Conservation (phyloP, 257 asterid species). For the Ophiorrhiza pumila region DNA sequence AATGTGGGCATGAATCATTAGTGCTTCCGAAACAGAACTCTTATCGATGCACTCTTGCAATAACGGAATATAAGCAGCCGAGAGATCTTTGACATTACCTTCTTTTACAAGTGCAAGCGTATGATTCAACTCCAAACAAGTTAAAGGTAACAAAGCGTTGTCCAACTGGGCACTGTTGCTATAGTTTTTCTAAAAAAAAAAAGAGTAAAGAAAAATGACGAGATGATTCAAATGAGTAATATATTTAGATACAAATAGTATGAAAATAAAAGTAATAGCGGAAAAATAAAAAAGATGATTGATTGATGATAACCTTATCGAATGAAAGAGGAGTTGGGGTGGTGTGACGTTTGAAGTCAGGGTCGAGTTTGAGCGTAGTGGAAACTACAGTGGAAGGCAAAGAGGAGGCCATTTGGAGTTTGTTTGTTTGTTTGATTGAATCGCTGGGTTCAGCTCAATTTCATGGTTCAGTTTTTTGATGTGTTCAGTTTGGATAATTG, state of each 20-base stretch:
- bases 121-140: slow-evolving; percentile 47
- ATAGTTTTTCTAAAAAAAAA: slow-evolving; percentile 33
- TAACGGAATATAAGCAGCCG: slow-evolving; percentile 59
- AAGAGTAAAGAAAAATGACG: slow-evolving; percentile 5
- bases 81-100: slow-evolving; percentile 40
- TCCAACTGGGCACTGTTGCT: slow-evolving; percentile 38
- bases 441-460: slow-evolving; percentile 2
- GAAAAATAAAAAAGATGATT: too few relatives aligned
- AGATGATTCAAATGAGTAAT: neutral
- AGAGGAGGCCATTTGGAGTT: slow-evolving; percentile 67
- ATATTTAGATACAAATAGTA: neutral
- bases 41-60: slow-evolving; percentile 61
- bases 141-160: slow-evolving; percentile 32
- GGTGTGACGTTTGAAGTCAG: slow-evolving; percentile 46
- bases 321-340: slow-evolving; percentile 47
- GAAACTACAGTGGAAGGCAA: slow-evolving; percentile 57
- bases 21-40: slow-evolving; percentile 41
- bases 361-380: slow-evolving; percentile 64
- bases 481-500: neutral
- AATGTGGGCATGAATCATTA: slow-evolving; percentile 62
- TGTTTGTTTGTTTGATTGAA: neutral
- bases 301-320: slow-evolving; percentile 51
- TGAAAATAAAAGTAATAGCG: neutral
- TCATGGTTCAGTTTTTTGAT: neutral
- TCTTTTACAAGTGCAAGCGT: slow-evolving; percentile 35